Percentiles rank a stretch among this genome's conserved stretches.
Conservation (phyloP, 2,329 filamentous ascomycete species). For the Cucurbitaria berberidis region DNA sequence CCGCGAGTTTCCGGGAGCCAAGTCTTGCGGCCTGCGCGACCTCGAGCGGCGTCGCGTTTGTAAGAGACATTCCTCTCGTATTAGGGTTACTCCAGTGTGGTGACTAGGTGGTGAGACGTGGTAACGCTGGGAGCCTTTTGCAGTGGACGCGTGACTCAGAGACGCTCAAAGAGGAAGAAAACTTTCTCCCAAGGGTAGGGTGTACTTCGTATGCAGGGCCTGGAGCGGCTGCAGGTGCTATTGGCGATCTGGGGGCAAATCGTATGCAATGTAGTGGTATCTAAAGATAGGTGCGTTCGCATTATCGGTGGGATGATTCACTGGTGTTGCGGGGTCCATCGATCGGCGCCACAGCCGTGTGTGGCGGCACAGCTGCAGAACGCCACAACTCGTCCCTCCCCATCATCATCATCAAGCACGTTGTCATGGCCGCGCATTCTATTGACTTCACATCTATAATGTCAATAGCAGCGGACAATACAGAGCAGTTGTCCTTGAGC, state of each 20-base stretch:
- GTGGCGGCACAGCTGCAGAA: slow-evolving; percentile 7
- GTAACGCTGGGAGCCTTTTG: slow-evolving; percentile 14
- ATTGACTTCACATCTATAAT: background rate
- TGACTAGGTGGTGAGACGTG: slow-evolving; percentile 22
- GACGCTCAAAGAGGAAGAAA: slow-evolving; percentile 19
- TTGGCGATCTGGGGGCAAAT: slow-evolving; percentile 13
- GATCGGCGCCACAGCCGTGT: slow-evolving; percentile 6
- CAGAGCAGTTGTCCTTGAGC: no score
- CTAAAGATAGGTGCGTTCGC: slow-evolving; percentile 31
- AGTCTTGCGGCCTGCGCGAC: slow-evolving; percentile 79
- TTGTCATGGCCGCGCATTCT: slow-evolving; percentile 14
- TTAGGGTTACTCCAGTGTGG: slow-evolving; percentile 20
- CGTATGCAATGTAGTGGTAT: slow-evolving; percentile 12
- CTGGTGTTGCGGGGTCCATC: slow-evolving; percentile 35
- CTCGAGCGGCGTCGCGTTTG: slow-evolving; percentile 78
- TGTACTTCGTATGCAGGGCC: slow-evolving; percentile 35
- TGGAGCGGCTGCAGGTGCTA: slow-evolving; percentile 19
- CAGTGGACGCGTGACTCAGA: slow-evolving; percentile 34
- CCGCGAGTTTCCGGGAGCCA: slow-evolving; percentile 82
- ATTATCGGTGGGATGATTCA: slow-evolving; percentile 16
- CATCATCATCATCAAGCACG: background rate
- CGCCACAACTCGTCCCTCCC: background rate
- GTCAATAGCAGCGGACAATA: background rate
- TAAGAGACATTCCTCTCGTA: slow-evolving; percentile 74
- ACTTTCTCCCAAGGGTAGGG: slow-evolving; percentile 9